Evolutionary conservation across 768 basidiomycete genomes (phyloP).

Genomic region (Panaeolus cyanescens): DNA sequence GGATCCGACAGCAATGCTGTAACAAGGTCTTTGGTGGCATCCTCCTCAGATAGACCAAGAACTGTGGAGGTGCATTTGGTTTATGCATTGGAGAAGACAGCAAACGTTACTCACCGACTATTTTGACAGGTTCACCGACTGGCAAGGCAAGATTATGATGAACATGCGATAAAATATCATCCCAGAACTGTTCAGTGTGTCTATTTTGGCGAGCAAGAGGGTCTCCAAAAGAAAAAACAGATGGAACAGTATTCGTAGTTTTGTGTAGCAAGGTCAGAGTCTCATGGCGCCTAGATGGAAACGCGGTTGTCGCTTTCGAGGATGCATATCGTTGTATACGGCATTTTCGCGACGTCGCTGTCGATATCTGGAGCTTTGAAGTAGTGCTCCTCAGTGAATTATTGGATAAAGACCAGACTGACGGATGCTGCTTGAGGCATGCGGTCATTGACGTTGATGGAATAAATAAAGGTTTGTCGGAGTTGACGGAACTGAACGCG

Average conservation of each 20-base stretch:
- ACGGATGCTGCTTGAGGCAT: neutral
- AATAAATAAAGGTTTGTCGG: neutral
- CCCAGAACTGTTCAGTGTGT: slow-evolving; percentile 48
- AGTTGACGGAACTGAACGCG: neutral
- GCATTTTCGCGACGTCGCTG: neutral
- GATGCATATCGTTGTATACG: slow-evolving; percentile 3
- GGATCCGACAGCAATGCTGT: slow-evolving; percentile 75
- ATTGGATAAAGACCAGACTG: neutral
- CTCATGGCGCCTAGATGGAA: slow-evolving; percentile 18
- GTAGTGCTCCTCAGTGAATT: neutral
- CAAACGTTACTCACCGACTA: slow-evolving; percentile 47
- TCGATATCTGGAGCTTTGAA: neutral
- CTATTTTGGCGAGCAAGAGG: slow-evolving; percentile 16
- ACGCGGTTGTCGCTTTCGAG: slow-evolving; percentile 1
- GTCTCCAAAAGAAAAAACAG: slow-evolving; percentile 31
- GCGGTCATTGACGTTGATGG: neutral
- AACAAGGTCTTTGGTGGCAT: slow-evolving; percentile 59
- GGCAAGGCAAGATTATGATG: slow-evolving; percentile 34
- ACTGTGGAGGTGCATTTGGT: slow-evolving; percentile 39
- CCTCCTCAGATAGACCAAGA: slow-evolving; percentile 54
- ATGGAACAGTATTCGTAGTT: slow-evolving; percentile 46
- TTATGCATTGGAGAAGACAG: slow-evolving; percentile 5
- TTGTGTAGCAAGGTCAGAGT: slow-evolving; percentile 53
- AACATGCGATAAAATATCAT: slow-evolving; percentile 38
- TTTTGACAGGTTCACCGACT: slow-evolving; percentile 36